Percentiles rank a stretch among this genome's conserved stretches.
phyloP scores from a whole-genome alignment of 1,284 basidiomycete genomes.

The Phaffia rhodozyma region DNA sequence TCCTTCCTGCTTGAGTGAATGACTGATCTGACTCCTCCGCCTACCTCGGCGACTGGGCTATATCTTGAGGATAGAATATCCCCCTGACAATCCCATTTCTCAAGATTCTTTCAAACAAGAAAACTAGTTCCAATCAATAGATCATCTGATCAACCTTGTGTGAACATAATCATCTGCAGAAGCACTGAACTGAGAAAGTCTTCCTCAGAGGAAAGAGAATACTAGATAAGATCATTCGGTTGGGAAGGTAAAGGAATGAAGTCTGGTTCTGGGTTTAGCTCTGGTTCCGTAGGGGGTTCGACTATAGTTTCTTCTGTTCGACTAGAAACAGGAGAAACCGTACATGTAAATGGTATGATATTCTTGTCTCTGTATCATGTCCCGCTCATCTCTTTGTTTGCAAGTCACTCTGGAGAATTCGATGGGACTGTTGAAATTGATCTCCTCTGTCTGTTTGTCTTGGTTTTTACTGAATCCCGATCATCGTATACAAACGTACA shows the following conservation, averaged over 20 bases:
- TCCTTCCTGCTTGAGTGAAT: no score
- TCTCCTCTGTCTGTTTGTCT: neutral
- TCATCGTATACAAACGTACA: neutral
- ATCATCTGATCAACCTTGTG: neutral
- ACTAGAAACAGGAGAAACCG: neutral
- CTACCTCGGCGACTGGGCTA: no score
- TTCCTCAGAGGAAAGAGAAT: neutral
- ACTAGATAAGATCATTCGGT: constrained; percentile 33
- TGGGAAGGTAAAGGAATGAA: constrained; percentile 12
- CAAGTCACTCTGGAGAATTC: no score
- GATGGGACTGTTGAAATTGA: neutral
- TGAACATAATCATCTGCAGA: neutral
- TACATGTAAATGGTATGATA: neutral
- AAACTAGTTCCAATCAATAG: no score
- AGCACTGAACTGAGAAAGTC: neutral
- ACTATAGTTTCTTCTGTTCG: neutral
- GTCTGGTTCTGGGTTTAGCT: neutral
- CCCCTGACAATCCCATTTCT: no score
- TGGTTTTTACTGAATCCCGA: no score
- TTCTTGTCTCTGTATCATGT: neutral
- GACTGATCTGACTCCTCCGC: no score
- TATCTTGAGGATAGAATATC: no score
- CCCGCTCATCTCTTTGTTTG: neutral
- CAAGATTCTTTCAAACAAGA: no score
- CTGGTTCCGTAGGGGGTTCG: neutral